phyloP scores from a whole-genome alignment of 345 rosid genomes.

The Eucalyptus guilfoylei region DNA sequence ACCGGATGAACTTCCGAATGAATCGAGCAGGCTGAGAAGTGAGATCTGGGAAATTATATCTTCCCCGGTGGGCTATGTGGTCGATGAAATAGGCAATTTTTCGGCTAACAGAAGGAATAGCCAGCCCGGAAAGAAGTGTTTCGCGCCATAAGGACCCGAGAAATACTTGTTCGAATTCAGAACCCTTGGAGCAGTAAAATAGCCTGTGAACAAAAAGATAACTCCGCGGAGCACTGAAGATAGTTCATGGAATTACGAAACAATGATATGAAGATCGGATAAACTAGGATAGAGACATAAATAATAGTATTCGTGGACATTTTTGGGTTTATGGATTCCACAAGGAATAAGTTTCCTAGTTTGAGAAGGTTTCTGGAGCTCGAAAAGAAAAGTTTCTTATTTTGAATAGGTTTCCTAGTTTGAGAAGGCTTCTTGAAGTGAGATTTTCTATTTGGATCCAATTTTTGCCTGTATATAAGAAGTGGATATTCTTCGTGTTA shows the following conservation, averaged over 20 bases:
- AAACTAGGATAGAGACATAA: background rate
- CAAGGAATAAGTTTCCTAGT: too few species aligned
- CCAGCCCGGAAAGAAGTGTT: background rate
- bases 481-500: slow-evolving; percentile 21
- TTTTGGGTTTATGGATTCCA: background rate
- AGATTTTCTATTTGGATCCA: too few species aligned
- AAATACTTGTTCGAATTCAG: slow-evolving; percentile 52
- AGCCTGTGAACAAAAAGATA: slow-evolving; percentile 30
- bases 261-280: background rate
- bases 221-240: background rate
- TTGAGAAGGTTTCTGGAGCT: too few species aligned
- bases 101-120: background rate
- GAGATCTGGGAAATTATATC: slow-evolving; percentile 52
- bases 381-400: too few species aligned
- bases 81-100: slow-evolving; percentile 95
- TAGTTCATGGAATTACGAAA: background rate
- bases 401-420: background rate
- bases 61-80: slow-evolving; percentile 83
- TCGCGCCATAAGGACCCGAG: slow-evolving; percentile 76
- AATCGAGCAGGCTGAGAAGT: slow-evolving; percentile 56
- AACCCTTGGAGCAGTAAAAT: slow-evolving; percentile 82
- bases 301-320: background rate
- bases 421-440: too few species aligned
- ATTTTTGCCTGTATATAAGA: too few species aligned
- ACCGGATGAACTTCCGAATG: slow-evolving; percentile 65